phyloP scores from a whole-genome alignment of 495 filamentous ascomycete species.

The Penicillium paradoxum region DNA sequence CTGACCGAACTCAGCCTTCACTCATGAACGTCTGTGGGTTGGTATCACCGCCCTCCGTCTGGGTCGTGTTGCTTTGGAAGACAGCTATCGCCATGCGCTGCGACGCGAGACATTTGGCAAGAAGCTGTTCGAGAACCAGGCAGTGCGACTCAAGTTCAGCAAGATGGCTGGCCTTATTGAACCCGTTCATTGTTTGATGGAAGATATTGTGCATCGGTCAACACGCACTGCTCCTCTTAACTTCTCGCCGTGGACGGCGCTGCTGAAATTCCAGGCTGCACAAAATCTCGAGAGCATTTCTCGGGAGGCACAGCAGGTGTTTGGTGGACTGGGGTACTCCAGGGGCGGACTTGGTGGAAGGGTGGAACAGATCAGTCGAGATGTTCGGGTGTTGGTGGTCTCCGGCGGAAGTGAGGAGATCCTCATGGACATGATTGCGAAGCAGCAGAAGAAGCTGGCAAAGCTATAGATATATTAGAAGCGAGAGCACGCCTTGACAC shows the following conservation, averaged over 20 bases:
- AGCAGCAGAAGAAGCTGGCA: slow-evolving; percentile 12
- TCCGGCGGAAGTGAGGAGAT: slow-evolving; percentile 16
- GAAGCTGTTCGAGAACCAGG: slow-evolving; percentile 13
- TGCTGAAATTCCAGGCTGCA: slow-evolving; percentile 19
- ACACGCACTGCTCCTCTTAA: slow-evolving; percentile 5
- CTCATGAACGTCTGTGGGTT: slow-evolving; percentile 14
- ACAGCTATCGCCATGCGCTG: slow-evolving; percentile 13
- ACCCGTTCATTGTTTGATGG: slow-evolving; percentile 12
- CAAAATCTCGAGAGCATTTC: slow-evolving; percentile 18
- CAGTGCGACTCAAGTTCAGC: slow-evolving; percentile 10
- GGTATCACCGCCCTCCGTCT: slow-evolving; percentile 16
- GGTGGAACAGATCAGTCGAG: slow-evolving; percentile 15
- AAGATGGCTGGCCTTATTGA: slow-evolving; percentile 11
- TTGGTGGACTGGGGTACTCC: slow-evolving; percentile 17
- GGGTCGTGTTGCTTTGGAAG: slow-evolving; percentile 11
- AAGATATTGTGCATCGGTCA: slow-evolving; percentile 12
- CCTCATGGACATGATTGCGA: slow-evolving; percentile 16
- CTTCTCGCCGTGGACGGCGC: slow-evolving; percentile 10
- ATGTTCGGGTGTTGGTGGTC: slow-evolving; percentile 13
- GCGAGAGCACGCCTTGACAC: not conserved
- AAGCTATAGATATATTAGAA: not conserved
- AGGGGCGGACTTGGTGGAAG: slow-evolving; percentile 9
- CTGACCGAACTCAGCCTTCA: slow-evolving; percentile 7
- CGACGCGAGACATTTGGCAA: slow-evolving; percentile 15
- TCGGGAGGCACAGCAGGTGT: slow-evolving; percentile 16